A percentile compares a stretch with the other conserved stretches of the same genome.
These are phyloP conservation scores for Parastagonospora nodorum DNA, from an alignment of 2,329 filamentous ascomycete genomes.

Conservation along the genomic window DNA sequence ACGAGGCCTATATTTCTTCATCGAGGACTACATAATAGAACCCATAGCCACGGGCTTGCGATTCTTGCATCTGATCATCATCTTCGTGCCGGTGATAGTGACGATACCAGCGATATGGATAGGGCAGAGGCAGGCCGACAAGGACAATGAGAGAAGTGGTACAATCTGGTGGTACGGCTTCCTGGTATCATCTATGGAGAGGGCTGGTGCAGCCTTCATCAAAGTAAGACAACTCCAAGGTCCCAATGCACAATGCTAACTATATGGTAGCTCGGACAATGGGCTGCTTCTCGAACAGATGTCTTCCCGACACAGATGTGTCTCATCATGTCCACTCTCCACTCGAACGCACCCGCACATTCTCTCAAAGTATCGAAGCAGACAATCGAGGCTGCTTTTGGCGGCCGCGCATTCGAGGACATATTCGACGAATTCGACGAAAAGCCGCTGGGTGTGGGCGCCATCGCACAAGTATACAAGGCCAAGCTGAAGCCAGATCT, in stretches of 20 bases:
- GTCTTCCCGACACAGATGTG: constrained; percentile 96
- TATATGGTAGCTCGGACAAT: constrained; percentile 79
- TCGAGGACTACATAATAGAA: constrained; percentile 77
- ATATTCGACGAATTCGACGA: constrained; percentile 97
- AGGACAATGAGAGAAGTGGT: constrained; percentile 76
- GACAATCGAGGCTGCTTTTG: constrained; percentile 82
- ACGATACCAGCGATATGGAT: constrained; percentile 82
- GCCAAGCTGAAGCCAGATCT: constrained; percentile 85
- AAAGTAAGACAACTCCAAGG: constrained; percentile 63
- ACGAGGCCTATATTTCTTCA: constrained; percentile 65
- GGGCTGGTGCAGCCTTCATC: constrained; percentile 93
- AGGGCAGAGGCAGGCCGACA: constrained; percentile 65
- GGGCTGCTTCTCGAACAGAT: constrained; percentile 94
- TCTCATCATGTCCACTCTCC: constrained; percentile 88
- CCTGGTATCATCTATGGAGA: constrained; percentile 86
- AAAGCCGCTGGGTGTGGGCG: constrained; percentile 86
- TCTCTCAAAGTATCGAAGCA: constrained; percentile 78
- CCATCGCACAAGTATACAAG: constrained; percentile 97
- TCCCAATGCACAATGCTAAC: constrained; percentile 15
- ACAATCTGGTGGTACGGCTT: constrained; percentile 96
- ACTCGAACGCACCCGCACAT: constrained; percentile 93
- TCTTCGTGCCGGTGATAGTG: constrained; percentile 89
- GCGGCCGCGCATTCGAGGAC: constrained; percentile 77
- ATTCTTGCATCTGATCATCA: constrained; percentile 83
- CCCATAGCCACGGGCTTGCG: constrained; percentile 83